These are phyloP conservation scores for Nicotiana undulata DNA, from an alignment of 257 asterid genomes.

Conservation along the genomic window DNA sequence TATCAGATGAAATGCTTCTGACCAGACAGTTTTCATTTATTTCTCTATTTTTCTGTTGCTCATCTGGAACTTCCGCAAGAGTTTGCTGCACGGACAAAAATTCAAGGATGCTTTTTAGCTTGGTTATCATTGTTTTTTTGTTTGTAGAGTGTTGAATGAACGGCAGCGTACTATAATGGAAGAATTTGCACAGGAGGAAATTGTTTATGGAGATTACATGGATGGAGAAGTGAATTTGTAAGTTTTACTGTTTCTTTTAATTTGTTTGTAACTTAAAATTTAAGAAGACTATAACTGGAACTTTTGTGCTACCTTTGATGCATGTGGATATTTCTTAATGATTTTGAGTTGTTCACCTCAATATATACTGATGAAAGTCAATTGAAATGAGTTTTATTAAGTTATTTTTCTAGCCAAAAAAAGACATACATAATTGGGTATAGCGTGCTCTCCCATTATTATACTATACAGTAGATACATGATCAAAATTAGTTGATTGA, in stretches of 20 bases:
- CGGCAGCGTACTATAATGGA: slow-evolving; percentile 72
- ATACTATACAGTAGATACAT: background rate
- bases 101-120: background rate
- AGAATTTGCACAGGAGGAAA: slow-evolving; percentile 75
- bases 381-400: background rate
- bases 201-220: slow-evolving; percentile 25
- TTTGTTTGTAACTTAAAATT: background rate
- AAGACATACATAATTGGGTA: background rate
- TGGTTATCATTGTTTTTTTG: background rate
- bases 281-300: background rate
- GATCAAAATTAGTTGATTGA: background rate
- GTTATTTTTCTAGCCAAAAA: background rate
- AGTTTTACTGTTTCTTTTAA: slow-evolving; percentile 15
- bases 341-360: background rate
- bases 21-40: background rate
- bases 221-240: slow-evolving; percentile 54
- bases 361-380: background rate
- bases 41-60: background rate
- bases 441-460: background rate
- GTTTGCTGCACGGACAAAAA: background rate
- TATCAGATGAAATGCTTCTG: background rate
- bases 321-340: background rate
- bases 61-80: background rate
- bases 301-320: background rate
- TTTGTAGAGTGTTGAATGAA: slow-evolving; percentile 52